Percentiles rank a stretch among this genome's conserved stretches.
These are phyloP conservation scores for Chaetothyriales sp. DNA, from an alignment of 2,329 filamentous ascomycete genomes.

Conservation along the genomic window DNA sequence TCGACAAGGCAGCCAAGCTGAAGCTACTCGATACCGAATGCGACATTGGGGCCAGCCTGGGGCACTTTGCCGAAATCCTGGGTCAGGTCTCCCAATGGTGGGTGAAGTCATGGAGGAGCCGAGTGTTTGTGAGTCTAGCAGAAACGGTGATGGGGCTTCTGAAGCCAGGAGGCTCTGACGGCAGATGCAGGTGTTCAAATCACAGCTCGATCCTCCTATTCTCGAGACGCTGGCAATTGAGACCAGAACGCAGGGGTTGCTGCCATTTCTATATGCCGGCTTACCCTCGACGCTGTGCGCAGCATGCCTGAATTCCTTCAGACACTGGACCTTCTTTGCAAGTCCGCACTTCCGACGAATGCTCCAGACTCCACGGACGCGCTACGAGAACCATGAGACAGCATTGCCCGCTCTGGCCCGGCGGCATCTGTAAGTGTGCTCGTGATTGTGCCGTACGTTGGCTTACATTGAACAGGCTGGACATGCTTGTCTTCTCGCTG, in stretches of 20 bases:
- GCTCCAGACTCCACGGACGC: slow-evolving; percentile 14
- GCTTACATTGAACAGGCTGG: slow-evolving; percentile 21
- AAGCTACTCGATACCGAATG: slow-evolving; percentile 21
- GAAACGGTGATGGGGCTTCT: slow-evolving; percentile 22
- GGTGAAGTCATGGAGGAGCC: slow-evolving; percentile 7
- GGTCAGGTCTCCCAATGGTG: slow-evolving; percentile 6
- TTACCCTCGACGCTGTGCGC: slow-evolving; percentile 19
- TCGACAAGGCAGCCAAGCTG: slow-evolving; percentile 23
- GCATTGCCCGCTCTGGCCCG: slow-evolving; percentile 6
- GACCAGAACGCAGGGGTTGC: slow-evolving; percentile 20
- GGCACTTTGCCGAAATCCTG: slow-evolving; percentile 1
- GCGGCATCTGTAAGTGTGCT: neutral
- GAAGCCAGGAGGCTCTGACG: neutral
- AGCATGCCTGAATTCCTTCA: slow-evolving; percentile 5
- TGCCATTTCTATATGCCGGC: slow-evolving; percentile 27
- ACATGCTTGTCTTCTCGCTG: slow-evolving; percentile 23
- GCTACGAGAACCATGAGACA: slow-evolving; percentile 18
- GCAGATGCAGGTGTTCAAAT: slow-evolving; percentile 8
- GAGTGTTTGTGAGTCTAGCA: slow-evolving; percentile 23
- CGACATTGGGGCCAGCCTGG: slow-evolving; percentile 4
- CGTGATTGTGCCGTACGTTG: neutral
- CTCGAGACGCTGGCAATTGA: slow-evolving; percentile 25
- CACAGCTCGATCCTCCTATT: slow-evolving; percentile 19
- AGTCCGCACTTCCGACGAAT: slow-evolving; percentile 14
- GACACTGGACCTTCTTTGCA: slow-evolving; percentile 2